Base-by-base conservation (phyloP, 257 asterid genomes). In the Plantago ovata region DNA sequence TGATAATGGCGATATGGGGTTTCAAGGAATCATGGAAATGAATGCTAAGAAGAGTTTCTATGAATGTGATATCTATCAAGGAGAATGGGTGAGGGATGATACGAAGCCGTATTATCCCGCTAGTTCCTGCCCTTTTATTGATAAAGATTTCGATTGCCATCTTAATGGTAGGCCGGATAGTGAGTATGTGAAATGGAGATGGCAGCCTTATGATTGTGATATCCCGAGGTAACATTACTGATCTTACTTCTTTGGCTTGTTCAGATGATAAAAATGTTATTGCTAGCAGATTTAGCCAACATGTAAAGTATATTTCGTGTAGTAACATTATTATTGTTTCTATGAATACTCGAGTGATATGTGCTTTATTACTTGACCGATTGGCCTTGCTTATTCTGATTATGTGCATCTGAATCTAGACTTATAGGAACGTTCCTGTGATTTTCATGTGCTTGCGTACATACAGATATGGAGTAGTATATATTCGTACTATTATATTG, bases 131-230 rank as follows among this genome's bases (percentile, higher is more conserved):
- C 96, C 96, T 52, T 76, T 55, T 44, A 74, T 88, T n/a, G 98
- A 88, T 38, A 72, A 68, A 69, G 98, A 88, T 73, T 92, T 92
- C 36, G 90, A 85, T 69, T 92, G 96, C 73, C 84, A 75, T 51
- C 86, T 77, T 19, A 88, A 92, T 36, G 88, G 84, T 61, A 83
- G 98, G 71, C 82, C 87, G 4, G 98, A 91, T 69, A 68, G 49
- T 14, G 80, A 74, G 71, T 91, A 61, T 63, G 66, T 81, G 68
- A 83, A 77, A 52, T 91, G 98, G 98, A 87, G 74, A 79, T 91
- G 98, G 98, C 92, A 79, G 75, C 94, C 98, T 0, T 60, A 73
- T 75, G 84, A 69, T n/a, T 92, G 98, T 69, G 88, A 85, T 55
- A 88, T 88, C 39, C 98, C 96, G 6, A 85, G 90, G 98, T 87